A percentile compares a stretch with the other conserved stretches of the same genome.
Conservation (phyloP, 257 asterid genomes). For the Fraxinus anomala region DNA sequence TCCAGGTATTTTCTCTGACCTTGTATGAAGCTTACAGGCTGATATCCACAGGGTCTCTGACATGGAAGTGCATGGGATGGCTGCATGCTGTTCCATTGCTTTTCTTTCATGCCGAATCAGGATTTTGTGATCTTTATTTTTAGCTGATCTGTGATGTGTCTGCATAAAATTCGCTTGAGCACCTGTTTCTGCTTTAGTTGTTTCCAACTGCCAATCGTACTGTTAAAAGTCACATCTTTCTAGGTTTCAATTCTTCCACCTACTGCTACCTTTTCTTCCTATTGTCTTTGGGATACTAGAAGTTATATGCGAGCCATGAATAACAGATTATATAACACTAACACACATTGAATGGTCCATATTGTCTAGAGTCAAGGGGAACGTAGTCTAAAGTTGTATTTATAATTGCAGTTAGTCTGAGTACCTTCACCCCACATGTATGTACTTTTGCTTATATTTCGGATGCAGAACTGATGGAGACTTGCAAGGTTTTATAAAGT, state of each 20-base stretch:
- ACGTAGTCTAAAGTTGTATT: neutral
- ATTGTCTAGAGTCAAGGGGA: conserved; percentile 7
- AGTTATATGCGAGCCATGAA: neutral
- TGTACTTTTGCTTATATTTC: conserved; percentile 8
- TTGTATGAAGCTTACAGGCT: conserved; percentile 90
- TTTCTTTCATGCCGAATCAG: conserved; percentile 38
- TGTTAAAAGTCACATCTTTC: conserved; percentile 4
- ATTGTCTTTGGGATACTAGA: neutral
- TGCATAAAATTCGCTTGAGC: conserved; percentile 25
- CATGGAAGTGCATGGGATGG: conserved; percentile 52
- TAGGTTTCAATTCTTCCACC: neutral
- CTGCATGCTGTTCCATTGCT: conserved; percentile 40
- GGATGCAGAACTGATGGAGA: conserved; percentile 8
- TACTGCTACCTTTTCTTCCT: neutral
- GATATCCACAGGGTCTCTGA: conserved; percentile 64
- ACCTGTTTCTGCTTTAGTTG: conserved; percentile 20
- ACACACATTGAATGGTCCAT: neutral
- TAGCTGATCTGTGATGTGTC: conserved; percentile 22
- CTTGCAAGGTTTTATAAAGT: conserved; percentile 23
- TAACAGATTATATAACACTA: neutral
- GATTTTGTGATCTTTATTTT: conserved; percentile 27
- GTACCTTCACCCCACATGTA: conserved; percentile 9
- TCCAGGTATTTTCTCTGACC: conserved; percentile 99
- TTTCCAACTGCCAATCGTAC: conserved; percentile 1
- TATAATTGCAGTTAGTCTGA: neutral